Evolutionary conservation across 1,284 basidiomycete genomes (phyloP).

Genomic region (Melampsora americana): DNA sequence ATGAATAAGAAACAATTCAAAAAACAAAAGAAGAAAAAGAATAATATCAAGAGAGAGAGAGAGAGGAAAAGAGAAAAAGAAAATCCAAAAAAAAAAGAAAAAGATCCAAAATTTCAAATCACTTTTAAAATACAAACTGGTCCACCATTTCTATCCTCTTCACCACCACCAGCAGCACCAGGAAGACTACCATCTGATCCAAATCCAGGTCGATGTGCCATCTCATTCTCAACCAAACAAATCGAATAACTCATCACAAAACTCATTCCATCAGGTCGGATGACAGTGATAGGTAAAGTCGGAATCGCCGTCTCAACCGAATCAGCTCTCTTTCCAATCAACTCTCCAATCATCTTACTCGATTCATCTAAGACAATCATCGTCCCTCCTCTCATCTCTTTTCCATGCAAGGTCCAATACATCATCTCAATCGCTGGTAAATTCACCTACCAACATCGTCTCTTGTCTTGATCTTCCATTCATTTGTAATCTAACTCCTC

Average conservation of each 20-base stretch:
- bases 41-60: too few species aligned
- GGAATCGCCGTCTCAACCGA: slow-evolving; percentile 8
- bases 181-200: too few species aligned
- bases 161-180: not conserved
- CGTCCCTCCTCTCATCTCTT: slow-evolving; percentile 18
- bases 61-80: not conserved
- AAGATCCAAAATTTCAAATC: not conserved
- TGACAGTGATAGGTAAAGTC: slow-evolving; percentile 36
- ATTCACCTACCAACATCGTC: slow-evolving; percentile 26
- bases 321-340: slow-evolving; percentile 12
- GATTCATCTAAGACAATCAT: slow-evolving; percentile 40
- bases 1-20: not conserved
- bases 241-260: slow-evolving; percentile 40
- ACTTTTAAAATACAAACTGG: slow-evolving; percentile 2
- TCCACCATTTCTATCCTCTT: not conserved
- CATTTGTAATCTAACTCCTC: slow-evolving; percentile 18
- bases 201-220: too few species aligned
- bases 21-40: too few species aligned
- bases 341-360: slow-evolving; percentile 32
- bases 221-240: slow-evolving; percentile 26
- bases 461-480: slow-evolving; percentile 14
- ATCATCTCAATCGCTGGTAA: slow-evolving; percentile 38
- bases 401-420: slow-evolving; percentile 41
- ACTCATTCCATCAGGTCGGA: slow-evolving; percentile 37
- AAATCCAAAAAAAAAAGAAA: not conserved